Base-by-base conservation (phyloP, 805 yeast genomes). In the Metschnikowia amazonensis region DNA sequence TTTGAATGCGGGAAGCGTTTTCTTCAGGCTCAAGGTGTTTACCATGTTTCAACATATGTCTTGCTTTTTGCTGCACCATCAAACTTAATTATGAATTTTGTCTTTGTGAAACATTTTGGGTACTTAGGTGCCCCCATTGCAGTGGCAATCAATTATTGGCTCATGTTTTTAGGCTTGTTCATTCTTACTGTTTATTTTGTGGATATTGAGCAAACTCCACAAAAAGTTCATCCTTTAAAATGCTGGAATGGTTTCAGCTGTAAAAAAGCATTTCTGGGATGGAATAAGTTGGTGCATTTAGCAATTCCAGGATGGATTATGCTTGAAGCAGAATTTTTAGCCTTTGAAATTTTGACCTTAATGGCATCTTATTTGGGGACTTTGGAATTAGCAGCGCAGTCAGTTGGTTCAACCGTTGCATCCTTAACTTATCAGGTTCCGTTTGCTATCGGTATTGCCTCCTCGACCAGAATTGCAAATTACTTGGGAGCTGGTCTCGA, bases 111-210 rank as follows among this genome's bases (percentile, higher is more conserved):
- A 30, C 64, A 75, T 59, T 44, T 44, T 20, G 84, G 84, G 0
- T 79, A 77, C 56, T 57, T 74, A 41, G 84, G 84, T 5, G 82
- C 82, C 2, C 83, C 84, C 5, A 60, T 77, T n/a, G 77, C 82
- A 2, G 81, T 78, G 14, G 75, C 77, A 9, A 74, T 77, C 38
- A 78, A 78, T 50, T 77, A 77, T 55, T 77, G 81, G 79, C 50
- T 75, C 13, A 78, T 79, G 83, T 77, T 79, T 3, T 25, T 69
- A 16, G 74, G 77, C 17, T 60, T 79, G 31, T 53, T 67, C 4
- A 48, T 65, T 16, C 66, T 70, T 35, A 69, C 77, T 1, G 30
- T 67, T 2, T 67, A 57, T 46, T 59, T 62, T n/a, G 64, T 70
- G 3, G 60, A 63, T 39, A 60, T 69, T 5, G 64, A 66, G 30